These are phyloP conservation scores for Trapa incisa DNA, from an alignment of 345 rosid species.

Conservation along the genomic window DNA sequence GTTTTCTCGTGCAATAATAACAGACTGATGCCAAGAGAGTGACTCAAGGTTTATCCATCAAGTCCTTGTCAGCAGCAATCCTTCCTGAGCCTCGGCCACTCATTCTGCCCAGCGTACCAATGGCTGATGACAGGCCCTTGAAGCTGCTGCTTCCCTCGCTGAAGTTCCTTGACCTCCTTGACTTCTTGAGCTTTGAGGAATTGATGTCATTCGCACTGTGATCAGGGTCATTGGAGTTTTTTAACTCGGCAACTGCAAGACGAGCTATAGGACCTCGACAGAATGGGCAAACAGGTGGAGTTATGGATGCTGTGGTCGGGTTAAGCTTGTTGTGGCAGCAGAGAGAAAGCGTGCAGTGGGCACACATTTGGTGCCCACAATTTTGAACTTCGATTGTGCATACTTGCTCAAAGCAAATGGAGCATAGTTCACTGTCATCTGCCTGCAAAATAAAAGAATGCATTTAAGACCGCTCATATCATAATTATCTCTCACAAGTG, in stretches of 20 bases:
- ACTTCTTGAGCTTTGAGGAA: constrained; percentile 55
- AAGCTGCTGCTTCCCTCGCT: constrained; percentile 94
- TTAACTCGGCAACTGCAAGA: constrained; percentile 51
- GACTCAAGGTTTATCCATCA: constrained; percentile 40
- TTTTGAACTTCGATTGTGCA: constrained; percentile 87
- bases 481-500: too few species aligned
- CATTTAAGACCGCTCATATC: neutral
- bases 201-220: constrained; percentile 32
- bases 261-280: constrained; percentile 73
- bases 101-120: constrained; percentile 57
- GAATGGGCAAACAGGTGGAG: constrained; percentile 89
- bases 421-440: constrained; percentile 74
- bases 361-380: constrained; percentile 99
- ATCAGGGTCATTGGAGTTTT: constrained; percentile 35
- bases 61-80: constrained; percentile 47
- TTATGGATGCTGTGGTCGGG: constrained; percentile 62
- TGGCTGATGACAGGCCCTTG: constrained; percentile 60
- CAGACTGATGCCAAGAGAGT: neutral
- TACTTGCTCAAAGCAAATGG: constrained; percentile 92
- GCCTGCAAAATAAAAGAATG: constrained; percentile 27
- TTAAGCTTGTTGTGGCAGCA: constrained; percentile 97
- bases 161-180: constrained; percentile 53
- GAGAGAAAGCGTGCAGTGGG: constrained; percentile 83
- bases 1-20: neutral
- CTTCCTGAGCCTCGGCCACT: constrained; percentile 68